Evolutionary conservation across 352 stramenopile species (phyloP).

Genomic region (Albugo laibachii): DNA sequence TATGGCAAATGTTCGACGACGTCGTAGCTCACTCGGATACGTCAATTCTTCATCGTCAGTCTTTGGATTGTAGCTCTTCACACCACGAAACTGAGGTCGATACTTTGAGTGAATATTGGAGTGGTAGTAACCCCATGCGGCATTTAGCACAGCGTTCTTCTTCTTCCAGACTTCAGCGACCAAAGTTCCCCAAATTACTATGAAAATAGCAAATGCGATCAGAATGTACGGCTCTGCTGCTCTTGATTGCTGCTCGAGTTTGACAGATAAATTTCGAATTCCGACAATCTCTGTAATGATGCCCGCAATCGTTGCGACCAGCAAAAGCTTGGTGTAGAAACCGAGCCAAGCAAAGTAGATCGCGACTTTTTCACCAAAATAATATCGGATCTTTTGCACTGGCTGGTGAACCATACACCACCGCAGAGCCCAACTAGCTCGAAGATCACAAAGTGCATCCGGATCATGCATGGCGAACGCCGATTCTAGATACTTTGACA

Average conservation of each 20-base stretch:
- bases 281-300: conserved; percentile 50
- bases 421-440: conserved; percentile 43
- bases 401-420: conserved; percentile 67
- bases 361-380: conserved; percentile 82
- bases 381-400: conserved; percentile 73
- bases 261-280: conserved; percentile 11
- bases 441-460: conserved; percentile 44
- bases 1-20: conserved; percentile 27
- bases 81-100: conserved; percentile 71
- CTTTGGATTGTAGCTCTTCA: conserved; percentile 42
- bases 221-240: conserved; percentile 43
- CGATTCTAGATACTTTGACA: conserved; percentile 24
- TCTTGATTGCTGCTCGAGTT: conserved; percentile 13
- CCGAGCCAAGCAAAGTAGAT: conserved; percentile 86
- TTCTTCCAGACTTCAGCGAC: conserved; percentile 82
- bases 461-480: conserved; percentile 78
- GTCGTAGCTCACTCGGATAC: conserved; percentile 34
- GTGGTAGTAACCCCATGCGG: conserved; percentile 64
- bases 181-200: conserved; percentile 76
- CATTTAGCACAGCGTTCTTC: conserved; percentile 66
- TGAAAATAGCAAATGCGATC: conserved; percentile 57
- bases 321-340: conserved; percentile 86
- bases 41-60: conserved; percentile 43
- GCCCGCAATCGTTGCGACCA: conserved; percentile 55
- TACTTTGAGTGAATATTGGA: conserved; percentile 53